A percentile compares a stretch with the other conserved stretches of the same genome.
Conservation (phyloP, 352 stramenopile genomes). For the Phytophthora pluvialis region DNA sequence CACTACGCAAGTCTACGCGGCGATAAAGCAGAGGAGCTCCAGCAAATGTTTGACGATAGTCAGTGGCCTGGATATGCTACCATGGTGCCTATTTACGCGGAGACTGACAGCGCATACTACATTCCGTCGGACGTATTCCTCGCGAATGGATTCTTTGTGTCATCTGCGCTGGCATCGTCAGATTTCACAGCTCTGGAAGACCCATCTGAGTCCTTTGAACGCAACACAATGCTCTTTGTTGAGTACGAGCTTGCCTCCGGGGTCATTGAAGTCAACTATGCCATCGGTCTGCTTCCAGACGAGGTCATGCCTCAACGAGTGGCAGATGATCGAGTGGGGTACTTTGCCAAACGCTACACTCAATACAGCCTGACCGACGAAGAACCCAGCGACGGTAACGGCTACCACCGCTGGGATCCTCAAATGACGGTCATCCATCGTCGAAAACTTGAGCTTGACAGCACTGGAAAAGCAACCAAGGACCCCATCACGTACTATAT, state of each 20-base stretch:
- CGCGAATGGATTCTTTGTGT: conserved; percentile 82
- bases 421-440: conserved; percentile 76
- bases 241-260: conserved; percentile 76
- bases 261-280: conserved; percentile 67
- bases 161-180: conserved; percentile 40
- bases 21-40: conserved; percentile 49
- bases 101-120: conserved; percentile 63
- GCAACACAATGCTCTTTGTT: conserved; percentile 75
- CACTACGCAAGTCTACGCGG: conserved; percentile 51
- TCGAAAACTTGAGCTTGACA: conserved; percentile 60
- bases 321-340: conserved; percentile 82
- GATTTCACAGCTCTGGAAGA: conserved; percentile 30
- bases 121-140: conserved; percentile 62
- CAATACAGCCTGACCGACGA: conserved; percentile 57
- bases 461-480: conserved; percentile 40
- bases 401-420: conserved; percentile 59
- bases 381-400: conserved; percentile 37
- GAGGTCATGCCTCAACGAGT: conserved; percentile 58
- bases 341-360: conserved; percentile 73
- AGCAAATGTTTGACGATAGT: conserved; percentile 61
- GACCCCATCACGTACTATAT: conserved; percentile 83
- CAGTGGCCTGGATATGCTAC: conserved; percentile 70
- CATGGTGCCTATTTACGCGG: conserved; percentile 62
- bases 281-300: conserved; percentile 74
- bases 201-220: conserved; percentile 62